Conservation (phyloP, 139 green algal species). For the Penium margaritaceum region DNA sequence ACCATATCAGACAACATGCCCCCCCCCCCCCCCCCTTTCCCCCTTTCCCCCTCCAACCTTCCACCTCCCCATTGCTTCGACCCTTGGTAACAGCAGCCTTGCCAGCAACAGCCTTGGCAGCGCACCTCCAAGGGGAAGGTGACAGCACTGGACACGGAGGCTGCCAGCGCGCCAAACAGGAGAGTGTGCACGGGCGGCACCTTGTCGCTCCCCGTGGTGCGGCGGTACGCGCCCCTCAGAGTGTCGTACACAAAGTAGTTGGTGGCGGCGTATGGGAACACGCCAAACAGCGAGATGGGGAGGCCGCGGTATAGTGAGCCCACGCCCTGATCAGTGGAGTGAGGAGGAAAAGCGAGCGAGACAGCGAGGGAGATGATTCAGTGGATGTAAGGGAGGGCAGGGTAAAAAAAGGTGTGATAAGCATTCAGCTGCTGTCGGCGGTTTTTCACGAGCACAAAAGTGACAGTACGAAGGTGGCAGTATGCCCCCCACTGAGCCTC, state of each 20-base stretch:
- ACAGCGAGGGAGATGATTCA: not conserved
- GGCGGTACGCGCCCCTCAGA: slow-evolving; percentile 12
- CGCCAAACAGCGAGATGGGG: not conserved
- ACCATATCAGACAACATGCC: no score
- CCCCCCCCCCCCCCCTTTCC: no score
- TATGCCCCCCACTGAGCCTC: no score
- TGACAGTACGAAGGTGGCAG: no score
- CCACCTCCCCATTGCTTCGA: no score
- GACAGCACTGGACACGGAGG: not conserved
- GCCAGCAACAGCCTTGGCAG: no score
- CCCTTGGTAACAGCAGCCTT: no score
- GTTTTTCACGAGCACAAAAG: not conserved
- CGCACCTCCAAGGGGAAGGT: slow-evolving; percentile 34
- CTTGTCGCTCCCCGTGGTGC: not conserved
- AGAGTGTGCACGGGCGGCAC: slow-evolving; percentile 6
- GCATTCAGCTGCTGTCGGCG: not conserved
- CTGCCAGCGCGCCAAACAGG: slow-evolving; percentile 10
- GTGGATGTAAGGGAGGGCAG: not conserved
- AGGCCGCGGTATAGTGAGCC: slow-evolving; percentile 10
- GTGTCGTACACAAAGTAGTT: slow-evolving; percentile 35
- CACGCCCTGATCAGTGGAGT: not conserved
- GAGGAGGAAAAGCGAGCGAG: not conserved
- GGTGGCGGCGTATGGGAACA: slow-evolving; percentile 26
- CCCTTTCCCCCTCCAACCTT: no score
- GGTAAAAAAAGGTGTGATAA: not conserved